Evolutionary conservation across 192 early-diverging fungal genomes (phyloP).

Genomic region (Rhizophagus prolifer): DNA sequence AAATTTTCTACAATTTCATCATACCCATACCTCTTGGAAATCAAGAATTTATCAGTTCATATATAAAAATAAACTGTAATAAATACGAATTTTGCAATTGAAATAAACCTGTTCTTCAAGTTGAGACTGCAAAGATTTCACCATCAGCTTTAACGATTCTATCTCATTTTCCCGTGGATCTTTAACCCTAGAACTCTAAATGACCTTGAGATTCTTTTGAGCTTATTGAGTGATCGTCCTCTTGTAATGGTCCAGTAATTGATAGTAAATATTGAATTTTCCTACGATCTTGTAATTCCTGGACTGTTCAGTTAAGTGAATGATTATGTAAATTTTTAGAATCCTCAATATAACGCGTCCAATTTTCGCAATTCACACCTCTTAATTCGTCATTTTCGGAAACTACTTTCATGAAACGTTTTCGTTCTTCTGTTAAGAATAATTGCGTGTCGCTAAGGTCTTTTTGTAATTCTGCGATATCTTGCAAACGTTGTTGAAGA

Average conservation of each 20-base stretch:
- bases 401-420: slow-evolving; percentile 3
- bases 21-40: slow-evolving; percentile 39
- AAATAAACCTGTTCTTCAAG: slow-evolving; percentile 29
- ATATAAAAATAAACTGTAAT: not conserved
- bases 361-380: not conserved
- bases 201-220: no score
- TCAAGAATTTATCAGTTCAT: not conserved
- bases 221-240: not conserved
- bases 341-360: not conserved
- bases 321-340: not conserved
- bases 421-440: not conserved
- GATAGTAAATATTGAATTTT: slow-evolving; percentile 25
- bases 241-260: not conserved
- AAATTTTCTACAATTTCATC: slow-evolving; percentile 48
- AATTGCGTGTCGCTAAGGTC: slow-evolving; percentile 1
- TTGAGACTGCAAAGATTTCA: slow-evolving; percentile 25
- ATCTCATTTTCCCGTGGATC: slow-evolving; percentile 1
- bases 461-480: not conserved
- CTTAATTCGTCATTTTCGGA: slow-evolving; percentile 17
- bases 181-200: not conserved
- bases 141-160: slow-evolving; percentile 1
- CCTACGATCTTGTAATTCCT: slow-evolving; percentile 12
- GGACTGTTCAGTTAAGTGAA: not conserved
- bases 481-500: not conserved
- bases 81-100: not conserved